Evolutionary conservation across 2,329 filamentous ascomycete species (phyloP).

Genomic region (Triangularia setosa): DNA sequence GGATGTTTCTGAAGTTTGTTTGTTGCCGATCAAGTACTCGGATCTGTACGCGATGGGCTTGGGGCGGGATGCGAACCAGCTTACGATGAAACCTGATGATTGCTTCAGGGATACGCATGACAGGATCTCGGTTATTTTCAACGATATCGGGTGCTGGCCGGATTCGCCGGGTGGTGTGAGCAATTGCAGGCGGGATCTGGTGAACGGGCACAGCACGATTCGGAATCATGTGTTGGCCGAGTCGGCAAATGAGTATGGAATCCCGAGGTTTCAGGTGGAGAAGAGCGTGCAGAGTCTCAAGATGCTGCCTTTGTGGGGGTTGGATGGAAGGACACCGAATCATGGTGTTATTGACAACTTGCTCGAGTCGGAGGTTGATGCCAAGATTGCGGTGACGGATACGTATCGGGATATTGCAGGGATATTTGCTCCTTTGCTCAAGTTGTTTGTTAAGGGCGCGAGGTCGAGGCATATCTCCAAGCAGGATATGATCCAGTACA

Average conservation of each 20-base stretch:
- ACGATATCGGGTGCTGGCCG: conserved; percentile 50
- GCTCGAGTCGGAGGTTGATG: conserved; percentile 46
- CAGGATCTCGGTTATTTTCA: conserved; percentile 48
- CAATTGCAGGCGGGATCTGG: conserved; percentile 51
- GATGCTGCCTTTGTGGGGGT: conserved; percentile 50
- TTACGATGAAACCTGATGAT: conserved; percentile 38
- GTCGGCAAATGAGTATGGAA: conserved; percentile 52
- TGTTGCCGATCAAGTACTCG: conserved; percentile 37
- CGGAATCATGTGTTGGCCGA: conserved; percentile 53
- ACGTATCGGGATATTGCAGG: conserved; percentile 44
- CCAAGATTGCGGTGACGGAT: conserved; percentile 36
- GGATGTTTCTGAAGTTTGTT: conserved; percentile 36
- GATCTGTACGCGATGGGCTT: conserved; percentile 42
- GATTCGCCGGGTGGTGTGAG: conserved; percentile 52
- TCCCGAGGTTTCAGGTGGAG: conserved; percentile 53
- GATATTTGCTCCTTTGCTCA: conserved; percentile 50
- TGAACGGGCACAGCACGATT: conserved; percentile 50
- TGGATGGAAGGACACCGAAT: conserved; percentile 49
- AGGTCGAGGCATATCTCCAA: conserved; percentile 39
- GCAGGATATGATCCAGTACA: conserved; percentile 41
- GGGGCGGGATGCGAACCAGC: conserved; percentile 38
- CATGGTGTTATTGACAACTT: conserved; percentile 53
- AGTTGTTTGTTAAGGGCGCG: conserved; percentile 42
- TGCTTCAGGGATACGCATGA: conserved; percentile 45
- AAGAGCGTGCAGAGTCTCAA: conserved; percentile 52